Conservation (phyloP, 495 filamentous ascomycete genomes). For the Aspergillus wentii region DNA sequence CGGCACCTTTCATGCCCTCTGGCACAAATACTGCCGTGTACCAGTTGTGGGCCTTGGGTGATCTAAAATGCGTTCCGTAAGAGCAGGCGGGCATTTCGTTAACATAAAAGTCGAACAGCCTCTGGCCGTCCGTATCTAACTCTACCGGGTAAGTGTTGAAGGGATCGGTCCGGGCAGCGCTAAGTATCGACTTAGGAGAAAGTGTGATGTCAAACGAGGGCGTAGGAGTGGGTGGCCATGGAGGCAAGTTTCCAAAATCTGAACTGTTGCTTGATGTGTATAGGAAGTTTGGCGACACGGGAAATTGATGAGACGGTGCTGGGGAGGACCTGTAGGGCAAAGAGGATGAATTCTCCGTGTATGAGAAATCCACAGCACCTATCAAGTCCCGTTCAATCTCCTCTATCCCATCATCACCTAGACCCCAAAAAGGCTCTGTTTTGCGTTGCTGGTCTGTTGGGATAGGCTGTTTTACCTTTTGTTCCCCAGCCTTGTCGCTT, state of each 20-base stretch:
- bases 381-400: constrained; percentile 5
- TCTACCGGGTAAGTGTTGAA: constrained; percentile 32
- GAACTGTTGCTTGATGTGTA: constrained; percentile 1
- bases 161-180: constrained; percentile 32
- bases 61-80: constrained; percentile 29
- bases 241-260: constrained; percentile 10
- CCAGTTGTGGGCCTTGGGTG: constrained; percentile 35
- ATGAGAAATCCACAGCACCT: no score
- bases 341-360: background rate
- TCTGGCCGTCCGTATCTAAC: constrained; percentile 23
- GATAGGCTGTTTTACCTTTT: constrained; percentile 1
- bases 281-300: background rate
- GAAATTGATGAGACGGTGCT: background rate
- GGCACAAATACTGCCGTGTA: constrained; percentile 33
- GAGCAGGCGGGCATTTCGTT: constrained; percentile 35
- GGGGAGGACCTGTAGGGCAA: background rate
- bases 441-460: background rate
- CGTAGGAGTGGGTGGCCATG: constrained; percentile 12
- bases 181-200: constrained; percentile 30
- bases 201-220: constrained; percentile 11
- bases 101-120: constrained; percentile 37
- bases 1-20: constrained; percentile 33
- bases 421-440: background rate
- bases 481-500: background rate
- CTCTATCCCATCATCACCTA: constrained; percentile 2